Evolutionary conservation across 495 filamentous ascomycete genomes (phyloP), one percentile per base, ranked within the genome.

Genomic region (Penicillium canescens): DNA sequence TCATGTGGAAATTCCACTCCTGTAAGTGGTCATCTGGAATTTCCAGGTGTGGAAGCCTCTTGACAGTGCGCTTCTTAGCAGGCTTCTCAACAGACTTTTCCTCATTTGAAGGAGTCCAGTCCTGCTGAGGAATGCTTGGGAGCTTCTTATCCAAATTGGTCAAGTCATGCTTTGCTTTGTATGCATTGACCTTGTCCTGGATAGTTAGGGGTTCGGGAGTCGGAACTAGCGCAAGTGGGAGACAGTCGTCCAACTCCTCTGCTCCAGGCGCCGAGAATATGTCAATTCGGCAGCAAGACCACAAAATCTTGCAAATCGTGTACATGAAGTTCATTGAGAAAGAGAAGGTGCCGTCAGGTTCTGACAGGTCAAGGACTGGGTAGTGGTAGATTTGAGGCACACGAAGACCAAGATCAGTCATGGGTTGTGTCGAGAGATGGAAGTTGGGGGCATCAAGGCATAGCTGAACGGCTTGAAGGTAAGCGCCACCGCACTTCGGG

Each of bases 361-460:
- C 72, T 1, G 73, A 76, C 13, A 77, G 53, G 49, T 78, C 75
- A 13, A 78, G 63, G n/a, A 76, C 74, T 0, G 75, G 75, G 42
- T 78, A 78, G 35, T 75, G 71, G 46, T 72, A 78, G n/a, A 72
- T 70, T 31, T 73, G 72, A 42, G 75, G 74, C 3, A 78, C 67
- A 39, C 75, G 65, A 13, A 78, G 59, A 12, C 65, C 61, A 4
- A 78, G 57, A 33, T 78, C 75, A 20, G 71, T 74, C 69, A 78
- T 81, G 37, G 65, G 77, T 59, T 90, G 86, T 43, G 84, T 78
- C 3, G 75, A 78, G 13, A 78, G 68, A 42, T 73, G 67, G 46
- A 78, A 80, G 46, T 94, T 90, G 11, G 89, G 85, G 0, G 90
- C 88, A 58, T 81, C 79, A 68, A 92, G 84, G 57, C 90, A 96